Conservation (phyloP, 2,329 filamentous ascomycete species). For the Aspergillus piperis region DNA sequence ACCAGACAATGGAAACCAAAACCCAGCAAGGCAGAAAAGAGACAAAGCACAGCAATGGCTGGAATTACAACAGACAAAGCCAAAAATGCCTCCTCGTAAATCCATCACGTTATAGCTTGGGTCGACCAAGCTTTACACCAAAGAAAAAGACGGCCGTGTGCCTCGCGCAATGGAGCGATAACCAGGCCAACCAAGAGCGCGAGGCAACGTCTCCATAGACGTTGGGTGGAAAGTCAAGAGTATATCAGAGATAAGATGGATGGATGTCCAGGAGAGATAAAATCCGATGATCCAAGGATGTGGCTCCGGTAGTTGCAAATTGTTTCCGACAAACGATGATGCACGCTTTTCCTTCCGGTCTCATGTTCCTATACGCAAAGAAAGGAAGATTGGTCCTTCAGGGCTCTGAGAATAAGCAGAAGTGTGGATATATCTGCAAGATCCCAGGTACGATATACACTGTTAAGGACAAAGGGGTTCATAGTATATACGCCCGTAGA, state of each 20-base stretch:
- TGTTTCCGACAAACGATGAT: conserved; percentile 19
- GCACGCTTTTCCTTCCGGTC: conserved; percentile 19
- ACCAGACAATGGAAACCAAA: conserved; percentile 17
- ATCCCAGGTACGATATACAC: conserved; percentile 11
- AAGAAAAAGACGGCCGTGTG: conserved; percentile 19
- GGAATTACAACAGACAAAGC: conserved; percentile 25
- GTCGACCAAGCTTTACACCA: conserved; percentile 24
- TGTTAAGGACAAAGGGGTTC: conserved; percentile 14
- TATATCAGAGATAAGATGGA: conserved; percentile 17
- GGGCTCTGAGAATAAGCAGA: conserved; percentile 13
- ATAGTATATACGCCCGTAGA: conserved; percentile 12
- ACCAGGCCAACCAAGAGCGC: conserved; percentile 15
- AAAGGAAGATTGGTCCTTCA: conserved; percentile 17
- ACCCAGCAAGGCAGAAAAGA: conserved; percentile 16
- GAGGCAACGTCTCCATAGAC: conserved; percentile 15
- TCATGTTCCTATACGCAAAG: conserved; percentile 19
- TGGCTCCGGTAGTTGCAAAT: conserved; percentile 21
- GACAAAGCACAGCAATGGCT: conserved; percentile 22
- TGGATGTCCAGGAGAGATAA: conserved; percentile 22
- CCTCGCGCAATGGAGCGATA: conserved; percentile 6
- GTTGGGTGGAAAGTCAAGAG: conserved; percentile 10
- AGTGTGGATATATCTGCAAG: conserved; percentile 9
- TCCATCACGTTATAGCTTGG: conserved; percentile 20
- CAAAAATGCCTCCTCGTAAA: conserved; percentile 33
- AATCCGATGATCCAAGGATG: conserved; percentile 21